These are phyloP conservation scores for Trichoderma erinaceum DNA, from an alignment of 495 filamentous ascomycete genomes.

Conservation along the genomic window DNA sequence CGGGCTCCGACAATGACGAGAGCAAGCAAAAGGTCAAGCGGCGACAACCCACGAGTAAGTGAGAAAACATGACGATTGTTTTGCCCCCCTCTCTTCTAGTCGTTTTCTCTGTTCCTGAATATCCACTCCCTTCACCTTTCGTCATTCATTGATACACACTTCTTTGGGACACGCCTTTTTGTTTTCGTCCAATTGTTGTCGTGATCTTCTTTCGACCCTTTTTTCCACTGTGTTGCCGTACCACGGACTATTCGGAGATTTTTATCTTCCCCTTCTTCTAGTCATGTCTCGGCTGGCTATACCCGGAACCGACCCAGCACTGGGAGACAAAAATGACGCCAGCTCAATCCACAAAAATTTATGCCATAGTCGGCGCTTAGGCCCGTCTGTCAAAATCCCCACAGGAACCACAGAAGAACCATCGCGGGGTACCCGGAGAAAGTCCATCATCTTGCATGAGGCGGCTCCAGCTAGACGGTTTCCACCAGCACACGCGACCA, in stretches of 20 bases:
- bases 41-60: not conserved
- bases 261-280: not conserved
- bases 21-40: not conserved
- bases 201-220: not conserved
- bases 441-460: not conserved
- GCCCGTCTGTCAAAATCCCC: not conserved
- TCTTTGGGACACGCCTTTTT: not conserved
- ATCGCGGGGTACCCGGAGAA: slow-evolving; percentile 6
- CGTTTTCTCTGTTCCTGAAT: not conserved
- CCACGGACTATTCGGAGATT: slow-evolving; percentile 4
- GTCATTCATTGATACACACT: not conserved
- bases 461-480: not conserved
- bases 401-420: not conserved
- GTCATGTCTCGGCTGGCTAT: not conserved
- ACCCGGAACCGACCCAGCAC: not conserved
- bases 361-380: not conserved
- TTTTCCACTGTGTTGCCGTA: slow-evolving; percentile 2
- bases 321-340: not conserved
- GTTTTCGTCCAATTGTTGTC: not conserved
- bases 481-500: not conserved
- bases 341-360: slow-evolving; percentile 2
- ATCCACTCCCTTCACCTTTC: too few species aligned
- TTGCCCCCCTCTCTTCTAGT: not conserved
- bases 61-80: not conserved
- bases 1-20: not conserved